Evolutionary conservation across 129 eudicot species (phyloP), one percentile per base, ranked within the genome.

Genomic region (Lonicera japonica): DNA sequence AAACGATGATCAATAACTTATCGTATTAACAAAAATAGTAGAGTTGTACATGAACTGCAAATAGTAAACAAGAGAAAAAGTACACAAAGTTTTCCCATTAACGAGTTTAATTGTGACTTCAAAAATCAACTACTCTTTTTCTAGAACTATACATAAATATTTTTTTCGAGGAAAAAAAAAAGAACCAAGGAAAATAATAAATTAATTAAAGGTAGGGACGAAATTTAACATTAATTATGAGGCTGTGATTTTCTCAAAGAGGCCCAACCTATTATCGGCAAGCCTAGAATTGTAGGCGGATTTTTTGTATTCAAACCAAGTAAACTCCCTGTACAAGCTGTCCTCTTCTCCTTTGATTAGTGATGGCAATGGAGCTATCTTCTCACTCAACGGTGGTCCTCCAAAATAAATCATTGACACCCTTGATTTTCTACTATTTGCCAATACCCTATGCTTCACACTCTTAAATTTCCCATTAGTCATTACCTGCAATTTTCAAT

Each of bases 251-350:
- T 86, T 89, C 75, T 86, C 88, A 36, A 89, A 89, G 14, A 70
- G 69, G 19, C 79, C 83, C 52, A 90, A 58, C 64, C 97, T 77
- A 64, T 90, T 81, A 59, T 90, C 97, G 12, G 89, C 77, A 24
- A 90, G 80, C 70, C 83, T 90, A 34, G 95, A 66, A 20, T 84
- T 86, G 45, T 64, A 90, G 0, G 84, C 95, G 16, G 94, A 86
- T 59, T 68, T 90, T 55, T 90, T 90, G 74, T 86, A 90, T 73
- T 90, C 97, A 21, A 81, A 83, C 97, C 97, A 90, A 55, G 95
- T 90, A 61, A 90, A 90, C 71, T 90, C 97, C 57, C 86, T 83
- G 80, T 90, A 90, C 90, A 86, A 84, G 57, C 95, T 90, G 67
- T 82, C 84, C 48, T 63, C 70, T 21, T 71, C 74, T 19, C 67